Evolutionary conservation across 345 rosid species (phyloP).

Genomic region (Hibiscus tridactylites): DNA sequence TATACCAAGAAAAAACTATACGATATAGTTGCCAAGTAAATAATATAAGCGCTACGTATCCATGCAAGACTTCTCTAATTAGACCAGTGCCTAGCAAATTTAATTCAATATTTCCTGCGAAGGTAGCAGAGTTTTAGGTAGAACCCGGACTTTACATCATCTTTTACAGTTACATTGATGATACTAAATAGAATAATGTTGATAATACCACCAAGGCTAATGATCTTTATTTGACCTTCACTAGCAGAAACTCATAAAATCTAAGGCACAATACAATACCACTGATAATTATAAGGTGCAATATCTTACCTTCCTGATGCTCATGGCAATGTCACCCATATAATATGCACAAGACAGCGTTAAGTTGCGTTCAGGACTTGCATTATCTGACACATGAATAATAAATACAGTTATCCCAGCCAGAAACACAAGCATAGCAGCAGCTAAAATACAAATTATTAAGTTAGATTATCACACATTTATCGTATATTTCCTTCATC

Average conservation of each 20-base stretch:
- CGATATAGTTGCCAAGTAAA: too few relatives aligned
- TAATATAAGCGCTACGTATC: background rate
- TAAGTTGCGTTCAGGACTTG: slow-evolving; percentile 89
- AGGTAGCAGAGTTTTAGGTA: background rate
- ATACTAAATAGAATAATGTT: background rate
- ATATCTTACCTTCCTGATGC: slow-evolving; percentile 65
- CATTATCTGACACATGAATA: slow-evolving; percentile 44
- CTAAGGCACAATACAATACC: background rate
- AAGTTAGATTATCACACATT: background rate
- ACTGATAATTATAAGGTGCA: background rate
- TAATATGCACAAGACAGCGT: slow-evolving; percentile 65
- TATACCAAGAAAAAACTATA: too few relatives aligned
- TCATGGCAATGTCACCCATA: slow-evolving; percentile 95
- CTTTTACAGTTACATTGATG: background rate
- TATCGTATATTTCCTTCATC: background rate
- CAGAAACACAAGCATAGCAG: background rate
- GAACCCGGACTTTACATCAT: background rate
- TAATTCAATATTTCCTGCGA: background rate
- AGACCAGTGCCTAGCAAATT: background rate
- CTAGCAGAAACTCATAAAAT: background rate
- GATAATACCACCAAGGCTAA: background rate
- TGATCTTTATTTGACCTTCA: background rate
- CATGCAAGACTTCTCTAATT: background rate
- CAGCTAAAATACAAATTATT: background rate
- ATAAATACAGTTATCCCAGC: background rate